Conservation (phyloP, 208 protist species). For the Wallacemonas sp. region DNA sequence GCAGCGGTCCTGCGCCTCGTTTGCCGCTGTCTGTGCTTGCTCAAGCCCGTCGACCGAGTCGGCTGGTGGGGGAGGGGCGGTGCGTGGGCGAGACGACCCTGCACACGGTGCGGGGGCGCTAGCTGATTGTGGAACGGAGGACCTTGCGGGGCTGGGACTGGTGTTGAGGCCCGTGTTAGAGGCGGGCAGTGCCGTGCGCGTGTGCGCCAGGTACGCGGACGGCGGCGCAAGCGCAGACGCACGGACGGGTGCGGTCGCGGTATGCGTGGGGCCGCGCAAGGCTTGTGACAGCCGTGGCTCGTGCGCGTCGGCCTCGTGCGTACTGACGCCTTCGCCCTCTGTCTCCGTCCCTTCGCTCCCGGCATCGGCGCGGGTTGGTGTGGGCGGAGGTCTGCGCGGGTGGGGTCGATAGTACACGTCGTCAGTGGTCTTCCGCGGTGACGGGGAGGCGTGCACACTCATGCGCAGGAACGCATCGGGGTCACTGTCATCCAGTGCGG, state of each 20-base stretch:
- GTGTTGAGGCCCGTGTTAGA: slow-evolving; percentile 5
- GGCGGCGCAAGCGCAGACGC: too few species aligned
- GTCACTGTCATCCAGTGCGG: background rate
- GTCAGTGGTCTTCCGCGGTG: background rate
- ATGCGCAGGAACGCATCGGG: background rate
- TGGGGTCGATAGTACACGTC: slow-evolving; percentile 6
- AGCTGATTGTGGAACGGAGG: too few species aligned
- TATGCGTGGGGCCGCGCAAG: background rate
- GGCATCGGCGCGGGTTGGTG: background rate
- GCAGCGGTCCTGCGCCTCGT: background rate
- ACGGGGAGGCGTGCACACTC: background rate
- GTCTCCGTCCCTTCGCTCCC: background rate
- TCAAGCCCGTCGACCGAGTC: background rate
- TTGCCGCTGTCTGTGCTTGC: background rate
- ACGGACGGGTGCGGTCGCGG: too few species aligned
- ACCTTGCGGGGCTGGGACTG: background rate
- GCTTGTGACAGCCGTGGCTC: background rate
- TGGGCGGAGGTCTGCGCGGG: background rate
- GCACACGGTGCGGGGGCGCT: too few species aligned
- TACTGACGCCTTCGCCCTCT: background rate
- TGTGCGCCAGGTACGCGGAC: background rate
- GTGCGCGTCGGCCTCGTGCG: background rate
- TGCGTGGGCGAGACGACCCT: background rate
- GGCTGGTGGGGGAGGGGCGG: background rate
- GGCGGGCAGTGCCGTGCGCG: too few species aligned